Conservation (phyloP, 2,329 filamentous ascomycete species). For the Pestalotiopsis sp. region DNA sequence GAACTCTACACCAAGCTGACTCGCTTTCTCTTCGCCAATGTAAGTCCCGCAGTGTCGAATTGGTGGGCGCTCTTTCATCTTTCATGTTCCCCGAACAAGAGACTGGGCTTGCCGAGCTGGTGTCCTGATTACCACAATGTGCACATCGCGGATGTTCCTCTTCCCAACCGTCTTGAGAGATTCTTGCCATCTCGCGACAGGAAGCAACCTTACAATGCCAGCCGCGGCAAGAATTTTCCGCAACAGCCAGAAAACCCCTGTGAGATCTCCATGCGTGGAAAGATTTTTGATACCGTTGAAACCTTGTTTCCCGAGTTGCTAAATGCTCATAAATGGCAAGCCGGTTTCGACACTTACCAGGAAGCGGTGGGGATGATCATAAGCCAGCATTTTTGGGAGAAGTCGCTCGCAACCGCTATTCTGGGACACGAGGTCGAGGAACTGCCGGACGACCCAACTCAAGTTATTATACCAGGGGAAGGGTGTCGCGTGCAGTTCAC, state of each 20-base stretch:
- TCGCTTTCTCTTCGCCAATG: neutral
- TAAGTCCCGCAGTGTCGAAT: neutral
- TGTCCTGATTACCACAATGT: neutral
- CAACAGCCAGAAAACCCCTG: neutral
- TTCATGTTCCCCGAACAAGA: neutral
- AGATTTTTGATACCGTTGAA: neutral
- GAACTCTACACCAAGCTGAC: neutral
- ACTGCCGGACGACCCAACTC: neutral
- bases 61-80: neutral
- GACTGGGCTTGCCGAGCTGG: neutral
- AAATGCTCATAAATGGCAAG: neutral
- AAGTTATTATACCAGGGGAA: neutral
- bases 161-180: neutral
- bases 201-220: neutral
- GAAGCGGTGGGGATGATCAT: neutral
- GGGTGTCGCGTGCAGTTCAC: neutral
- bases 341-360: neutral
- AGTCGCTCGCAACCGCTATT: neutral
- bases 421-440: neutral
- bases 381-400: neutral
- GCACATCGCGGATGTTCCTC: neutral
- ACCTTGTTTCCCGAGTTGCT: neutral
- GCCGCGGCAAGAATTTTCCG: neutral
- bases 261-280: neutral
- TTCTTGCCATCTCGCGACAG: neutral